phyloP scores from a whole-genome alignment of 202 grass and related monocot genomes.

The Panicum hallii region DNA sequence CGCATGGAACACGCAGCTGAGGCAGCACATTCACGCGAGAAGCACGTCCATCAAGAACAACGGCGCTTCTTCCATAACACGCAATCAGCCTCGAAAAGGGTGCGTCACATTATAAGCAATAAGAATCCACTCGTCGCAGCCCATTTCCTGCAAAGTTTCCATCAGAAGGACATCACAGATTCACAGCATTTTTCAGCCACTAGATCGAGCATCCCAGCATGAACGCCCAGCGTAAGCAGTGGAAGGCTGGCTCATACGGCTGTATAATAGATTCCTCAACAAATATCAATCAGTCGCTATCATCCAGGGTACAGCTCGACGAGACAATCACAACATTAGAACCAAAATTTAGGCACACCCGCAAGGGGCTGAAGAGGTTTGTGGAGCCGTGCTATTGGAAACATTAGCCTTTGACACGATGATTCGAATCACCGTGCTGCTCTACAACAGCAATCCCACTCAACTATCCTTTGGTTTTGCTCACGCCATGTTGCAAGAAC shows the following conservation, averaged over 20 bases:
- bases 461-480: constrained; percentile 53
- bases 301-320: not conserved
- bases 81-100: not conserved
- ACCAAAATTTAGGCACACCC: constrained; percentile 20
- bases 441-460: not conserved
- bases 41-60: not conserved
- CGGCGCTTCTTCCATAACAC: not conserved
- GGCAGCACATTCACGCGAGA: constrained; percentile 1
- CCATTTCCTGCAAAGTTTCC: not conserved
- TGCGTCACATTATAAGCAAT: not conserved
- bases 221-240: too few relatives aligned
- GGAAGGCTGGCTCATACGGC: not conserved
- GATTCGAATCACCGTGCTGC: constrained; percentile 19
- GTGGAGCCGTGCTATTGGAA: not conserved
- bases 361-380: not conserved
- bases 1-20: constrained; percentile 11
- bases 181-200: not conserved
- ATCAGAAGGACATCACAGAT: too few relatives aligned
- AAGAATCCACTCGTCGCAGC: not conserved
- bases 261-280: not conserved
- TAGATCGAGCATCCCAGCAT: not conserved
- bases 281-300: constrained; percentile 8
- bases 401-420: not conserved
- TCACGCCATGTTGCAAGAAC: constrained; percentile 61
- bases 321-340: not conserved